Evolutionary conservation across 352 stramenopile genomes (phyloP).

Genomic region (Phytophthora pluvialis): DNA sequence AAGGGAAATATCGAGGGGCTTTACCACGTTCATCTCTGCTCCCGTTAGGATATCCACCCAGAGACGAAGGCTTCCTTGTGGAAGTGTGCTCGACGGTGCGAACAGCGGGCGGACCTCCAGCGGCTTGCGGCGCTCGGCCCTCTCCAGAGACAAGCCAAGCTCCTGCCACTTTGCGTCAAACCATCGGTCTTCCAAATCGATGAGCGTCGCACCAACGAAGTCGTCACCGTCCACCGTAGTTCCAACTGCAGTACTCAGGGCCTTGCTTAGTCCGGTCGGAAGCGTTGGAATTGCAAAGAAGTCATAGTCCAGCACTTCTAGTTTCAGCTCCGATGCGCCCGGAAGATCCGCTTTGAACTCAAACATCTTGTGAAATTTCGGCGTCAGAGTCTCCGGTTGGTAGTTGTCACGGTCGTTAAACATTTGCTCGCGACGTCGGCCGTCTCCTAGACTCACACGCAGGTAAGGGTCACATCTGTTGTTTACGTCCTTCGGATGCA

Average conservation of each 20-base stretch:
- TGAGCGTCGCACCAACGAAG: slow-evolving; percentile 91
- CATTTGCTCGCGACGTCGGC: slow-evolving; percentile 62
- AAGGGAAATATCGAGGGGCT: slow-evolving; percentile 82
- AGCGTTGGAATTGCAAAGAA: slow-evolving; percentile 69
- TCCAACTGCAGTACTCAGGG: slow-evolving; percentile 49
- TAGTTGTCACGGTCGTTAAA: slow-evolving; percentile 88
- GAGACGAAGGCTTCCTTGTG: slow-evolving; percentile 75
- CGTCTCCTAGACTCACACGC: slow-evolving; percentile 79
- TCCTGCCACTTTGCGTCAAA: slow-evolving; percentile 89
- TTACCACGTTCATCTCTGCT: slow-evolving; percentile 69
- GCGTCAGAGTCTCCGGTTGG: slow-evolving; percentile 69
- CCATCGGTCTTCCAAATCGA: slow-evolving; percentile 94
- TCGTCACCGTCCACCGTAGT: slow-evolving; percentile 78
- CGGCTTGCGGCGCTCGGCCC: slow-evolving; percentile 54
- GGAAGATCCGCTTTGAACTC: slow-evolving; percentile 92
- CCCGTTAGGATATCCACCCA: slow-evolving; percentile 92
- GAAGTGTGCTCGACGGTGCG: slow-evolving; percentile 72
- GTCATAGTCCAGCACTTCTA: slow-evolving; percentile 81
- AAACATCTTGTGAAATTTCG: slow-evolving; percentile 92
- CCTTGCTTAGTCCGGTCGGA: slow-evolving; percentile 58
- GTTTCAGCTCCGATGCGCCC: slow-evolving; percentile 65
- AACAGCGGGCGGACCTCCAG: slow-evolving; percentile 70
- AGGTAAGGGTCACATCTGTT: slow-evolving; percentile 90
- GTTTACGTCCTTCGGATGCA: slow-evolving; percentile 85
- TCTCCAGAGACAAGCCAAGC: slow-evolving; percentile 50